phyloP scores from a whole-genome alignment of 805 yeast genomes.

The Cyberlindnera maclurae region DNA sequence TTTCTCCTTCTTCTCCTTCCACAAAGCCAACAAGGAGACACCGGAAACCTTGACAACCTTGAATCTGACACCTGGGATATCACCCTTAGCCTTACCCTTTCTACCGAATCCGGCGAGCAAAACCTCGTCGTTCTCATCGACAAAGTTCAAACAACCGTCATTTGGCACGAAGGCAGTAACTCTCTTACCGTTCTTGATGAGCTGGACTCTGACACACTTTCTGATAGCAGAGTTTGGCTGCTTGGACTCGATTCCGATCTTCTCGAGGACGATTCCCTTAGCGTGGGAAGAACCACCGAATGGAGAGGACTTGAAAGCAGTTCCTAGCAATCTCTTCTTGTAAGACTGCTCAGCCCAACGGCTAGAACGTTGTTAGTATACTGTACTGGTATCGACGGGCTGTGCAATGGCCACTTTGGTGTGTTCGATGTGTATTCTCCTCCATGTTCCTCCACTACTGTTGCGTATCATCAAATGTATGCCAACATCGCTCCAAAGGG shows the following conservation, averaged over 20 bases:
- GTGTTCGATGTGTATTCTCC: neutral
- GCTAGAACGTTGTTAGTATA: conserved; percentile 33
- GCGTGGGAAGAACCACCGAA: conserved; percentile 99
- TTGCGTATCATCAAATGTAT: neutral
- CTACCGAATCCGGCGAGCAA: conserved; percentile 99
- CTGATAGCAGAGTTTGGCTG: conserved; percentile 99
- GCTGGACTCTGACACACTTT: conserved; percentile 99
- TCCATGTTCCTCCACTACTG: too few species aligned
- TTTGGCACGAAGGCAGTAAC: conserved; percentile 99
- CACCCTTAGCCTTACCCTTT: conserved; percentile 99
- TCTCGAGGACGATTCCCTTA: conserved; percentile 99
- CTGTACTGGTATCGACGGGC: too few species aligned
- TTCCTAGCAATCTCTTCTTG: conserved; percentile 98
- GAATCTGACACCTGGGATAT: conserved; percentile 99
- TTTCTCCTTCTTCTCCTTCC: conserved; percentile 99
- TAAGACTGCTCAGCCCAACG: conserved; percentile 99
- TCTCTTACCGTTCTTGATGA: conserved; percentile 99
- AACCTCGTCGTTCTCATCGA: conserved; percentile 99
- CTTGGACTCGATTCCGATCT: conserved; percentile 99
- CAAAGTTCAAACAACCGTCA: conserved; percentile 99
- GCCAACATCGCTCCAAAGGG: neutral
- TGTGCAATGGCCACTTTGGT: too few species aligned
- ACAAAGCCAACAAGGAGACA: conserved; percentile 98
- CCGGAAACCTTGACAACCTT: conserved; percentile 99
- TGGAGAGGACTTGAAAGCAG: conserved; percentile 99